Evolutionary conservation across 495 filamentous ascomycete genomes (phyloP).

Genomic region (Durotheca rogersii): DNA sequence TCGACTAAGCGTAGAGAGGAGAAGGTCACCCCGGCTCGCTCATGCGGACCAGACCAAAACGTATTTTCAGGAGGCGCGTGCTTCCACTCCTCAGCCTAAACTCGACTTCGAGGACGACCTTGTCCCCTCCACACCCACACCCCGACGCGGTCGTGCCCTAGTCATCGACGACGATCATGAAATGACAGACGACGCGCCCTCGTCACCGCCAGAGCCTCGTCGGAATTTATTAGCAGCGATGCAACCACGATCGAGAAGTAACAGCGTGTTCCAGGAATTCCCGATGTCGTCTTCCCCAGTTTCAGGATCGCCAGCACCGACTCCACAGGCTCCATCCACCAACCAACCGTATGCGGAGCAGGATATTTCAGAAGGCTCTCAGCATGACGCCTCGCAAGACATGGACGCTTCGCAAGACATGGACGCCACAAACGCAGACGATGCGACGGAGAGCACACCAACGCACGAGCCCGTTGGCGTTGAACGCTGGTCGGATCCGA

Average conservation of each 20-base stretch:
- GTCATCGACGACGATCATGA: slow-evolving; percentile 44
- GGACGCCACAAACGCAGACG: slow-evolving; percentile 5
- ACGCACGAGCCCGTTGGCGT: not conserved
- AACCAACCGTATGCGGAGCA: slow-evolving; percentile 11
- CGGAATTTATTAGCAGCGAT: slow-evolving; percentile 50
- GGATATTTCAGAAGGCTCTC: slow-evolving; percentile 11
- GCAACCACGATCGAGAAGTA: slow-evolving; percentile 41
- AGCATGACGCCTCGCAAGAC: slow-evolving; percentile 18
- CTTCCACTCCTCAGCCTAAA: slow-evolving; percentile 42
- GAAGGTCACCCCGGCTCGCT: slow-evolving; percentile 10
- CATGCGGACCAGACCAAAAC: slow-evolving; percentile 3
- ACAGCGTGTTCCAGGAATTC: slow-evolving; percentile 45
- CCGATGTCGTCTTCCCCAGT: slow-evolving; percentile 50
- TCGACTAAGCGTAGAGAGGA: slow-evolving; percentile 55
- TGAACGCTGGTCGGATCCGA: not conserved
- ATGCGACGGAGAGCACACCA: slow-evolving; percentile 1
- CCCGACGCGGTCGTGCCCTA: slow-evolving; percentile 50
- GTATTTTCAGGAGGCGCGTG: slow-evolving; percentile 19
- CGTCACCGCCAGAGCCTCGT: slow-evolving; percentile 55
- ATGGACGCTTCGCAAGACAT: slow-evolving; percentile 17
- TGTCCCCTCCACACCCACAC: slow-evolving; percentile 81
- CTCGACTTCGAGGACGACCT: slow-evolving; percentile 58
- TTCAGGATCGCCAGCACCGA: slow-evolving; percentile 42
- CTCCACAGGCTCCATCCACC: slow-evolving; percentile 15
- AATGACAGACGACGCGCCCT: slow-evolving; percentile 48